phyloP scores from a whole-genome alignment of 176 grass and related monocot species.

The Aegilops longissima region DNA sequence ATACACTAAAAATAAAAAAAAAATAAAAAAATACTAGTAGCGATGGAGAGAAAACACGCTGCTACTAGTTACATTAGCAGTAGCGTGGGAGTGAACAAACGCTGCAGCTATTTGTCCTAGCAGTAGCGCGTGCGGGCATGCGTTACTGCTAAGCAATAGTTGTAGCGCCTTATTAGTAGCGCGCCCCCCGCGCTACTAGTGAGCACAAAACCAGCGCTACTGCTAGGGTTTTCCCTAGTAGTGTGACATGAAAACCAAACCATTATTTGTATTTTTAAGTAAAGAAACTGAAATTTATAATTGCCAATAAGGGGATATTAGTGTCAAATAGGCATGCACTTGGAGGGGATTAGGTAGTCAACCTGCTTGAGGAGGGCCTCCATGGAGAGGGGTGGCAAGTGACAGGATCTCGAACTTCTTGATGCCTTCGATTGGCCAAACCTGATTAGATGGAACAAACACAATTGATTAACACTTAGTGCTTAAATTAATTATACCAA shows the following conservation, averaged over 20 bases:
- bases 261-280: background rate
- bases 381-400: background rate
- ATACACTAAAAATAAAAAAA: too few relatives aligned
- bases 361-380: background rate
- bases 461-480: background rate
- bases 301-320: background rate
- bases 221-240: too few relatives aligned
- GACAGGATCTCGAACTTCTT: background rate
- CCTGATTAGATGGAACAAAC: background rate
- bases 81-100: too few relatives aligned
- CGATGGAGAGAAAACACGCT: too few relatives aligned
- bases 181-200: too few relatives aligned
- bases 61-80: too few relatives aligned
- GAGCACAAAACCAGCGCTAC: too few relatives aligned
- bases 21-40: too few relatives aligned
- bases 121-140: too few relatives aligned
- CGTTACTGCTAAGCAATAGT: too few relatives aligned
- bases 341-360: background rate
- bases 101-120: too few relatives aligned
- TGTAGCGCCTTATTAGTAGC: too few relatives aligned
- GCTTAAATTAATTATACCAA: background rate
- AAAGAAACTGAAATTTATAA: background rate
- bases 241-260: background rate
- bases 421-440: background rate
- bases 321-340: background rate